Evolutionary conservation across 768 basidiomycete species (phyloP), one percentile per base, ranked within the genome.

Genomic region (Mrakia frigida): DNA sequence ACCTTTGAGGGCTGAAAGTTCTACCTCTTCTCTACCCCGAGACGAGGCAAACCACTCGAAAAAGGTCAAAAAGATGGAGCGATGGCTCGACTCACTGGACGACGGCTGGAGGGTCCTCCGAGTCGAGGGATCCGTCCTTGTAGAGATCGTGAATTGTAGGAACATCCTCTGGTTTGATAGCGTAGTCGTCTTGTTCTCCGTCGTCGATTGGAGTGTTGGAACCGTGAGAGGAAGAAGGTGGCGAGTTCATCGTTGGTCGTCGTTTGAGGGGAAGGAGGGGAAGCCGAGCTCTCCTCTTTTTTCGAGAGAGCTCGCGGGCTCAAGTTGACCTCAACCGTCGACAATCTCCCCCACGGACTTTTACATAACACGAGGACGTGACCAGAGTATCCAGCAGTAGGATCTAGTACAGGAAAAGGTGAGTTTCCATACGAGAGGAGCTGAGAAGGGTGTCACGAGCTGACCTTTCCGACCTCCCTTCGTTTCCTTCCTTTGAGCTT

Each of bases 101-200:
- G 37, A 39, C 65, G 3, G 39, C 35, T 23, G 70, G 35, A 16
- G 67, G 67, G 28, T 43, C 41, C 41, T 69, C 67, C 6, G 50
- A 6, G 37, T 72, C 33, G 70, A 72, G 70, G 11, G 28, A 21
- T 21, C 70, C 70, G 53, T 46, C 46, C 33, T 16, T 13, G 53
- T 72, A 72, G 50, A 72, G 70, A 50, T 72, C 52, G 21, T 53
- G 33, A 35, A 72, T 14, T 9, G 70, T 72, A 52, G 52, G 70
- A 13, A 72, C 50, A 37, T 53, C 50, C 14, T 56, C 21, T 2
- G 50, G 21, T 10, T 37, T 21, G 70, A 59, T 53, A 33, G 37
- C n/a, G 31, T 33, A 11, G 37, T 41, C 25, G 1, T 21, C 18
- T n/a, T n/a, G n/a, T 21, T 21, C 46, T 0, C 16, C 46, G 1